A percentile compares a stretch with the other conserved stretches of the same genome.
These are phyloP conservation scores for Cystobasidium sp. DNA, from an alignment of 1,284 basidiomycete species.

Conservation along the genomic window DNA sequence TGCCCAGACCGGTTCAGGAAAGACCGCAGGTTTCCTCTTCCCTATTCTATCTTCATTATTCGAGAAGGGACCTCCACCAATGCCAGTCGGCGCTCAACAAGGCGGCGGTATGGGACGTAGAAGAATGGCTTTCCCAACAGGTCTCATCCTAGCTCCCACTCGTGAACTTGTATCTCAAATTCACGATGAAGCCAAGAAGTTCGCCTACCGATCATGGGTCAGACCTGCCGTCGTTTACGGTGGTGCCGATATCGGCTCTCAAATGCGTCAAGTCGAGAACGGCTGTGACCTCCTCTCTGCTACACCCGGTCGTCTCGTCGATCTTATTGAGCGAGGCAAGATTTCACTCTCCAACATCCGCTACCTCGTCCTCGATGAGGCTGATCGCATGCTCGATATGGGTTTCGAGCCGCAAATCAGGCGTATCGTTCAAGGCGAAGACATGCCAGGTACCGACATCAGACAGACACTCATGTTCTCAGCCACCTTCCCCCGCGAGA, in stretches of 20 bases:
- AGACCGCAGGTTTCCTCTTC: constrained; percentile 99
- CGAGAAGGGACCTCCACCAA: constrained; percentile 75
- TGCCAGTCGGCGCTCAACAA: constrained; percentile 61
- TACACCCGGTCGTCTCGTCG: constrained; percentile 97
- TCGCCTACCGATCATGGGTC: constrained; percentile 99
- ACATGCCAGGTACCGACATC: constrained; percentile 91
- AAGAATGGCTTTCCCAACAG: constrained; percentile 92
- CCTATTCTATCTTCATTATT: constrained; percentile 97
- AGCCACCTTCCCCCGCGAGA: constrained; percentile 98
- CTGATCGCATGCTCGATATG: constrained; percentile 99
- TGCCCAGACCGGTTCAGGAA: constrained; percentile 99
- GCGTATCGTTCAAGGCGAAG: constrained; percentile 95
- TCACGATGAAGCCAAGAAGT: constrained; percentile 98
- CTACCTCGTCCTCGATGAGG: constrained; percentile 98
- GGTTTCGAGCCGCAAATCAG: constrained; percentile 99
- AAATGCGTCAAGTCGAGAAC: constrained; percentile 91
- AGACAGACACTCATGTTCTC: constrained; percentile 99
- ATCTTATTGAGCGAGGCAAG: constrained; percentile 95
- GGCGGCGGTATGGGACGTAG: constrained; percentile 63
- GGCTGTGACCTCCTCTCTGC: constrained; percentile 97
- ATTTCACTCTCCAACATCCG: constrained; percentile 96
- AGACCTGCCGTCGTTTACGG: constrained; percentile 98
- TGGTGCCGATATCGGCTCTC: constrained; percentile 95
- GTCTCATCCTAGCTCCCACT: constrained; percentile 94
- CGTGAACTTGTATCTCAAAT: constrained; percentile 99